Evolutionary conservation across 768 basidiomycete genomes (phyloP).

Genomic region (Tylopilus vinaceipallidus): DNA sequence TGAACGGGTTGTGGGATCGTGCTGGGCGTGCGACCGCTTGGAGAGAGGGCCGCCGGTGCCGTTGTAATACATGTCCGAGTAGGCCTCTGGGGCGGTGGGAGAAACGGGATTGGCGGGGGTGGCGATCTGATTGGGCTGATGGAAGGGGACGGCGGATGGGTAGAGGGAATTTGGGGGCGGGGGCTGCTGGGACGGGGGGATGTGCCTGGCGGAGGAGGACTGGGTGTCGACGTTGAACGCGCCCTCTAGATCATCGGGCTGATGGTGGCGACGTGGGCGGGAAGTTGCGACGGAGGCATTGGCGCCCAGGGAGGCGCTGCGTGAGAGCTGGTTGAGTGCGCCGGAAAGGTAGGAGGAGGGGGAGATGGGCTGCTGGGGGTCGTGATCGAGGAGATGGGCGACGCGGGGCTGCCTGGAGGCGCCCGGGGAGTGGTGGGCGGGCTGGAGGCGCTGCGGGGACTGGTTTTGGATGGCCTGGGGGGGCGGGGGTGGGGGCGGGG

Average conservation of each 20-base stretch:
- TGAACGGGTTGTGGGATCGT: slow-evolving; percentile 49
- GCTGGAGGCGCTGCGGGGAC: slow-evolving; percentile 9
- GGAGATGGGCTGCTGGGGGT: slow-evolving; percentile 42
- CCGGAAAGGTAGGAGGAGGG: slow-evolving; percentile 52
- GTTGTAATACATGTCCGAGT: slow-evolving; percentile 63
- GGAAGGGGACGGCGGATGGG: slow-evolving; percentile 56
- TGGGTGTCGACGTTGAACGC: slow-evolving; percentile 40
- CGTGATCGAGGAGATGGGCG: slow-evolving; percentile 65
- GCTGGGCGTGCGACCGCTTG: slow-evolving; percentile 55
- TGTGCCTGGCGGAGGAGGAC: slow-evolving; percentile 20
- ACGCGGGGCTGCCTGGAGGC: slow-evolving; percentile 59
- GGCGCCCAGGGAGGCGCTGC: slow-evolving; percentile 64
- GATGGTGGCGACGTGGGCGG: slow-evolving; percentile 62
- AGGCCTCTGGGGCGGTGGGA: slow-evolving; percentile 42
- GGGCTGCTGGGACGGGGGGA: slow-evolving; percentile 38
- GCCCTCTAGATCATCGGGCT: slow-evolving; percentile 66
- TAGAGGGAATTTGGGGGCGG: slow-evolving; percentile 47
- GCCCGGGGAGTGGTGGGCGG: slow-evolving; percentile 44
- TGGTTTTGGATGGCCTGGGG: slow-evolving; percentile 43
- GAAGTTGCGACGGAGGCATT: slow-evolving; percentile 44
- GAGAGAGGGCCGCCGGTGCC: slow-evolving; percentile 45
- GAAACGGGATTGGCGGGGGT: slow-evolving; percentile 38
- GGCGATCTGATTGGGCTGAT: slow-evolving; percentile 42
- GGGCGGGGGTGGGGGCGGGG: slow-evolving; percentile 42
- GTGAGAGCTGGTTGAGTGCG: slow-evolving; percentile 52